Base-by-base conservation (phyloP, 306 rosid genomes). In the Cyamopsis tetragonoloba region DNA sequence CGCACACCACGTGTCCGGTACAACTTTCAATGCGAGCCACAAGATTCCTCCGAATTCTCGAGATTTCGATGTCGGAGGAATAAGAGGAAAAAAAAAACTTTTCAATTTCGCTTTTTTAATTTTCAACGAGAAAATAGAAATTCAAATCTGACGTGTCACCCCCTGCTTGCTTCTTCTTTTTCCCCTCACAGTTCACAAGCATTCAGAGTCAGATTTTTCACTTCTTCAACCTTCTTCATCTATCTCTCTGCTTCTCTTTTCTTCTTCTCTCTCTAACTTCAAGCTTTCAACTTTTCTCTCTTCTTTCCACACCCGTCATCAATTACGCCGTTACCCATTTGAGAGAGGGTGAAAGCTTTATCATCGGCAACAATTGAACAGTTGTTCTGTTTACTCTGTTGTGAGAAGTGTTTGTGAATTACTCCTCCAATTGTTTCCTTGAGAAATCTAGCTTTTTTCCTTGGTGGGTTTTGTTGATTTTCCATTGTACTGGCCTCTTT, bases 31-130 rank as follows among this genome's bases (percentile, higher is more conserved):
- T 73, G 31, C 31, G 75, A 85, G 82, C 95, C 95, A 83, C 91
- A 83, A 63, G 90, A 85, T 82, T 79, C 68, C 77, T 74, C 68
- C 46, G 44, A 76, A 59, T 61, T 78, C 88, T 79, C 76, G 37
- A 71, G 72, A 62, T 64, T 80, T 82, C 73, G n/a, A 51, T 58
- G 69, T 64, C 64, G 24, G 46, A 34, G 3, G 28, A 54, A 41
- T 11, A 49, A 49, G 2, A 38, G 11, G 24, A 53, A 10, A 2
- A n/a, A 12, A 35, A 39, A 10, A 39, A 18, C 30, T 42, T 47
- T 66, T 24, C 17, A 38, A 8, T 2, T 0, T 2, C 11, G 13
- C 10, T 3, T 60, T 13, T 34, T 15, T 3, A 19, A 1, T 37
- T 38, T 23, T 14, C 27, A 3, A 37, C 12, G 11, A 19, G 4